Conservation (phyloP, 192 early-diverging fungal genomes). For the Podila minutissima region DNA sequence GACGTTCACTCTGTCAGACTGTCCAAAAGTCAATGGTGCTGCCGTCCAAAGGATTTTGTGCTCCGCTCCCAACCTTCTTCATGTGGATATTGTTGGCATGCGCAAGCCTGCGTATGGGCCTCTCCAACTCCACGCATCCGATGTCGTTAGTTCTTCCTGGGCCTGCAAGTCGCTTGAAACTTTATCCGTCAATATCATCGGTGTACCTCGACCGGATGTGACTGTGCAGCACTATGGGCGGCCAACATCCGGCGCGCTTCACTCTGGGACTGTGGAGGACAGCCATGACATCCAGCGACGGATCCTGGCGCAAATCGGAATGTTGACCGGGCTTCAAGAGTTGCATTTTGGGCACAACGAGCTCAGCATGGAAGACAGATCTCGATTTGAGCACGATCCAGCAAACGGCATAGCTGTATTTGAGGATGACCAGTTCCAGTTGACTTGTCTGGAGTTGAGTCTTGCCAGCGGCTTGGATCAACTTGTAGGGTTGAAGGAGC, state of each 20-base stretch:
- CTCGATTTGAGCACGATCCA: background rate
- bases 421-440: background rate
- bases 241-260: background rate
- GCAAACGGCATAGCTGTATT: background rate
- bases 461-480: background rate
- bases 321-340: background rate
- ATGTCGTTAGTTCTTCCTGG: background rate
- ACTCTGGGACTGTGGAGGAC: background rate
- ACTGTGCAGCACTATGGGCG: background rate
- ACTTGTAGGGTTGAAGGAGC: background rate
- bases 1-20: background rate
- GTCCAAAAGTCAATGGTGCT: background rate
- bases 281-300: background rate
- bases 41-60: background rate
- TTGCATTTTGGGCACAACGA: background rate
- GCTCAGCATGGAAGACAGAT: background rate
- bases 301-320: background rate
- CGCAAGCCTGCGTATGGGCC: background rate
- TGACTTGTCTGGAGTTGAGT: slow-evolving; percentile 1
- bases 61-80: background rate
- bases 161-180: background rate
- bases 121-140: background rate
- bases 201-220: background rate
- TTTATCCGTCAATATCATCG: background rate
- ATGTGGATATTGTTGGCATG: background rate